Evolutionary conservation across 495 filamentous ascomycete genomes (phyloP), one percentile per base, ranked within the genome.

Genomic region (Durotheca rogersii): DNA sequence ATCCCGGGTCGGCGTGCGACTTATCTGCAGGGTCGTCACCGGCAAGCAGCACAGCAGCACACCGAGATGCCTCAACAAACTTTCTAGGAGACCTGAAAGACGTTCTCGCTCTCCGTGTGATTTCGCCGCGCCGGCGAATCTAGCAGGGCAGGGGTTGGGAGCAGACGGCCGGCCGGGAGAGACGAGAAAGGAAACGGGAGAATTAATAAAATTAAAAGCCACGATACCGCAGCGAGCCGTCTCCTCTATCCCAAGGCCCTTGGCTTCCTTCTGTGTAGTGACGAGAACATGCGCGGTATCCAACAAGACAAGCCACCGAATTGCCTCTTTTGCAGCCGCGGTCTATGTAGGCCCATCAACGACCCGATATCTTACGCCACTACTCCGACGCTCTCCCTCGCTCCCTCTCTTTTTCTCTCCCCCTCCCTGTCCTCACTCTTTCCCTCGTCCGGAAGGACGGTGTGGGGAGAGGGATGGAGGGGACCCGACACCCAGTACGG

Each of bases 211-310:
- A n/a, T n/a, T n/a, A n/a, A n/a, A n/a, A 44, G 27, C 21, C 23
- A 58, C 44, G 54, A 58, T 53, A 49, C 43, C 42, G 48, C 43
- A 53, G 48, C 48, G 41, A 53, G 54, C 54, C 54, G 19, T 48
- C 32, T 37, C 48, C 31, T 35, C 37, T 36, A 41, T 50, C 30
- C 20, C 16, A 45, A 30, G 35, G n/a, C n/a, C 42, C 51, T 53
- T 47, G 42, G 51, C 51, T 31, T 27, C 31, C 27, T 17, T 33
- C 41, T 29, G 43, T 31, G 14, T 34, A 12, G 30, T 32, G 23
- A 37, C 18, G 23, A 43, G 17, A 15, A n/a, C 3, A 23, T 34
- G 25, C 36, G 21, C n/a, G 15, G 18, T 19, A 27, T 27, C 16
- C 35, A 33, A 40, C 40, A 45, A 45, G 47, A 50, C 33, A 11